These are phyloP conservation scores for Botrytis elliptica DNA, from an alignment of 2,329 filamentous ascomycete species.

Conservation along the genomic window DNA sequence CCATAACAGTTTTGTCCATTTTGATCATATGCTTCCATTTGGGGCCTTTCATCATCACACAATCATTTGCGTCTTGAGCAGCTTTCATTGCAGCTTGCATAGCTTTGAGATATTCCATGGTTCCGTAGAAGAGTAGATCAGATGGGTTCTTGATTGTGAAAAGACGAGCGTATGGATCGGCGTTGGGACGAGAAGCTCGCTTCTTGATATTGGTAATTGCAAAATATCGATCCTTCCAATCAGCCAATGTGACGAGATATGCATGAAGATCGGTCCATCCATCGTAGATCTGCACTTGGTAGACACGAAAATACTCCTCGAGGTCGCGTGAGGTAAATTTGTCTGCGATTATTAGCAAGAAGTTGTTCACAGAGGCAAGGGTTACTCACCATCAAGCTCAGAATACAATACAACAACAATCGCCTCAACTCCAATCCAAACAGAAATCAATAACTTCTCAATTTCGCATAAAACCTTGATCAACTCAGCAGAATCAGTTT, in stretches of 20 bases:
- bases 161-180: constrained; percentile 10
- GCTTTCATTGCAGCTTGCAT: not conserved
- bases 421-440: constrained; percentile 17
- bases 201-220: constrained; percentile 6
- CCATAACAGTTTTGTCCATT: not conserved
- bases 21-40: not conserved
- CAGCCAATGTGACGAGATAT: not conserved
- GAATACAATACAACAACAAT: constrained; percentile 12
- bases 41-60: not conserved
- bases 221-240: constrained; percentile 18
- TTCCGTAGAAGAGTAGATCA: constrained; percentile 2
- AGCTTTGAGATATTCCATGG: not conserved
- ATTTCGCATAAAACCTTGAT: constrained; percentile 5
- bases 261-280: not conserved
- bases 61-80: constrained; percentile 7
- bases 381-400: not conserved
- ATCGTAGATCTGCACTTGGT: not conserved
- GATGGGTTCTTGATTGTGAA: constrained; percentile 1
- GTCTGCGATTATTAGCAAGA: not conserved
- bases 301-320: not conserved
- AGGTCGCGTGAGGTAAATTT: not conserved
- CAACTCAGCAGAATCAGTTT: not conserved
- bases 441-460: constrained; percentile 6
- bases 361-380: not conserved
- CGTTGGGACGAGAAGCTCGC: not conserved